A percentile compares a stretch with the other conserved stretches of the same genome.
phyloP scores from a whole-genome alignment of 2,329 filamentous ascomycete species.

The Delphinella strobiligena region DNA sequence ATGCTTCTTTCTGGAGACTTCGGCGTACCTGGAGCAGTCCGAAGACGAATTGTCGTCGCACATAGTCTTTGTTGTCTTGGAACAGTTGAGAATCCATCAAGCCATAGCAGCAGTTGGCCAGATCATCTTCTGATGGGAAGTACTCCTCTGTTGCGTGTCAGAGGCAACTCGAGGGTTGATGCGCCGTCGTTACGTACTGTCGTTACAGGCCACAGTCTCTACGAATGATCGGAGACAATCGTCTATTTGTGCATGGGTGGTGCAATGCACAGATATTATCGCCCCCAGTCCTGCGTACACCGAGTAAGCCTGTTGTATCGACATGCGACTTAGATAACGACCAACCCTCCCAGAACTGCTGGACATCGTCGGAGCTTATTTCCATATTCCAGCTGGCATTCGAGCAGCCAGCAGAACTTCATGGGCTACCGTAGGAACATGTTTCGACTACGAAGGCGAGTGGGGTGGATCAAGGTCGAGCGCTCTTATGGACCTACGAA shows the following conservation, averaged over 20 bases:
- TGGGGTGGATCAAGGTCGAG: neutral
- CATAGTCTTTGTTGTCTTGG: conserved; percentile 63
- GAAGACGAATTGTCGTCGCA: conserved; percentile 85
- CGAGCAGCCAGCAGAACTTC: conserved; percentile 4
- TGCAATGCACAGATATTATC: conserved; percentile 26
- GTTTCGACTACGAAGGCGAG: neutral
- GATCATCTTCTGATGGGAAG: conserved; percentile 63
- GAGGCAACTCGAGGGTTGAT: neutral
- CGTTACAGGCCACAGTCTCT: conserved; percentile 61
- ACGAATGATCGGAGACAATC: conserved; percentile 77
- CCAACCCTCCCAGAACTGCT: conserved; percentile 83
- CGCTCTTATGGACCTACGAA: too few relatives aligned
- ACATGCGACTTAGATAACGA: conserved; percentile 9
- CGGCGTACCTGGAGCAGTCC: conserved; percentile 57
- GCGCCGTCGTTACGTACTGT: conserved; percentile 37
- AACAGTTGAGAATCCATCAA: conserved; percentile 70
- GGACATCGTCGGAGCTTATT: conserved; percentile 58
- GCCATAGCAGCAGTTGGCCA: conserved; percentile 67
- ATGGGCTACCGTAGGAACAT: conserved; percentile 7
- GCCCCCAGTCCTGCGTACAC: neutral
- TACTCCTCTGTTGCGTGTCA: conserved; percentile 46
- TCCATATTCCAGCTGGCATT: conserved; percentile 34
- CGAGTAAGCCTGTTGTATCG: conserved; percentile 3
- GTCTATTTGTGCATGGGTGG: conserved; percentile 60
- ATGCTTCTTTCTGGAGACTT: conserved; percentile 2